Evolutionary conservation across 208 protist species (phyloP).

Genomic region (Leishmania guyanensis): DNA sequence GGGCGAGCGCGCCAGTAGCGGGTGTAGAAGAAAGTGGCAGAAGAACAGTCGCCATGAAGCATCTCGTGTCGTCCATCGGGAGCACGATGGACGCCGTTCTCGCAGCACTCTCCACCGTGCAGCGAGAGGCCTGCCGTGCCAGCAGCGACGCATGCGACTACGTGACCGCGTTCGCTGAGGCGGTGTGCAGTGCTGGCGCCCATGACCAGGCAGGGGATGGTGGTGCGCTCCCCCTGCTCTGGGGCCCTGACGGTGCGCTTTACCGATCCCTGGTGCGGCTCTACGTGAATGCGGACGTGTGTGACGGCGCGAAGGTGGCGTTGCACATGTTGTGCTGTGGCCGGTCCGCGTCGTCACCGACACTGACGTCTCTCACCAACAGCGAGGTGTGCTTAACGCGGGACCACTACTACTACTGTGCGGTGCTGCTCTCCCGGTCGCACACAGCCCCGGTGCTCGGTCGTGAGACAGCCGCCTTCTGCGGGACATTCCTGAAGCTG

Average conservation of each 20-base stretch:
- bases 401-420: conserved; percentile 62
- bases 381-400: conserved; percentile 23
- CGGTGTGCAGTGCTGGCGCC: background rate
- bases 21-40: background rate
- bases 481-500: conserved; percentile 54
- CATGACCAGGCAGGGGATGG: background rate
- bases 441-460: conserved; percentile 51
- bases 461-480: conserved; percentile 59
- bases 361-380: background rate
- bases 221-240: conserved; percentile 35
- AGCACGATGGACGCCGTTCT: conserved; percentile 68
- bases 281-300: conserved; percentile 66
- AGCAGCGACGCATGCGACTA: conserved; percentile 10
- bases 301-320: conserved; percentile 46
- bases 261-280: conserved; percentile 75
- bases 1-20: background rate
- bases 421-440: conserved; percentile 48
- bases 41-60: conserved; percentile 24
- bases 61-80: conserved; percentile 62
- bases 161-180: conserved; percentile 9
- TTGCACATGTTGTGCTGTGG: conserved; percentile 13
- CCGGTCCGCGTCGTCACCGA: background rate
- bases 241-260: conserved; percentile 53
- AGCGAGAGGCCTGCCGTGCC: conserved; percentile 32
- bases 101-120: conserved; percentile 41